Evolutionary conservation across 345 rosid species (phyloP).

Genomic region (Hypericum androsaemum): DNA sequence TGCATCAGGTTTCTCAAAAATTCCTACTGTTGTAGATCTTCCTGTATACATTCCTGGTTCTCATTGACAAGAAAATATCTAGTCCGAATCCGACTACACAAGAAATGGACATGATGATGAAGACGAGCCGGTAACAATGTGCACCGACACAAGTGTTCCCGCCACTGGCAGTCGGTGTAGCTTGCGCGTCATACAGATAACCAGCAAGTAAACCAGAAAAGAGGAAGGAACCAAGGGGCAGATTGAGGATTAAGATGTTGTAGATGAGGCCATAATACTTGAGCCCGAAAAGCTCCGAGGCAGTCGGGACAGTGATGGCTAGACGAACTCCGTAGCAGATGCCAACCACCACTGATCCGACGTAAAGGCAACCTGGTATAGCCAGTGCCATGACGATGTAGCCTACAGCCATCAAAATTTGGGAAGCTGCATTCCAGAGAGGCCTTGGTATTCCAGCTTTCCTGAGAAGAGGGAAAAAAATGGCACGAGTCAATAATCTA

Average conservation of each 20-base stretch:
- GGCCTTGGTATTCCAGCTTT: constrained; percentile 86
- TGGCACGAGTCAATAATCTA: not conserved
- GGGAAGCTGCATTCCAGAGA: constrained; percentile 88
- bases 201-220: constrained; percentile 92
- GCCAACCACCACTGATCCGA: constrained; percentile 79
- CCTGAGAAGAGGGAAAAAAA: constrained; percentile 24
- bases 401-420: constrained; percentile 75
- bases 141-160: constrained; percentile 85
- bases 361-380: constrained; percentile 64
- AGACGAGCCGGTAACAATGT: constrained; percentile 75
- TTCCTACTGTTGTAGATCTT: constrained; percentile 47
- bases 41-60: constrained; percentile 52
- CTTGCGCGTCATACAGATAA: constrained; percentile 66
- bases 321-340: constrained; percentile 87
- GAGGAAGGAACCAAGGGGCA: constrained; percentile 87
- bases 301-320: constrained; percentile 76
- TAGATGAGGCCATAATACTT: constrained; percentile 78
- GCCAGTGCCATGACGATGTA: constrained; percentile 73
- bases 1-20: constrained; percentile 23
- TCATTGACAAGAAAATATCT: constrained; percentile 47
- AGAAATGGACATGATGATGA: constrained; percentile 56
- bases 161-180: constrained; percentile 62
- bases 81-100: constrained; percentile 60
- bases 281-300: constrained; percentile 93
- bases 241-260: constrained; percentile 79